phyloP scores from a whole-genome alignment of 768 basidiomycete genomes.

The Porpolomopsis calyptriformis region DNA sequence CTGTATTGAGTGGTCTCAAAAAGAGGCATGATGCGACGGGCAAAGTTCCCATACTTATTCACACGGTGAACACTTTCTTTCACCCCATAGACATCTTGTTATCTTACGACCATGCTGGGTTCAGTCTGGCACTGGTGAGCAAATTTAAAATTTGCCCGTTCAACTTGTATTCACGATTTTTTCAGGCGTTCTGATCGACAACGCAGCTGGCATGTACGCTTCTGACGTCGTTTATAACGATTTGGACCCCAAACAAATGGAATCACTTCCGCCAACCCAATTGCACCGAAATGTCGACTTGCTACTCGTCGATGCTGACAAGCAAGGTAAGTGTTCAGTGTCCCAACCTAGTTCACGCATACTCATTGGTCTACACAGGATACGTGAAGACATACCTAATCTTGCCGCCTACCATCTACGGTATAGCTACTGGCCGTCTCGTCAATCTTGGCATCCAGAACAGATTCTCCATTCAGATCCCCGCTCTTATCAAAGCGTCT shows the following conservation, averaged over 20 bases:
- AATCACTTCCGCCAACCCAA: conserved; percentile 32
- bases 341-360: background rate
- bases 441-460: conserved; percentile 45
- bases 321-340: conserved; percentile 26
- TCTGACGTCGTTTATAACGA: conserved; percentile 39
- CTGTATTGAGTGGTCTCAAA: conserved; percentile 36
- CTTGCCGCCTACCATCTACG: conserved; percentile 50
- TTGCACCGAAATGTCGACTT: conserved; percentile 44
- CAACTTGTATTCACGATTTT: background rate
- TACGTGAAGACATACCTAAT: conserved; percentile 43
- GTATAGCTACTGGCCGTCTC: conserved; percentile 36
- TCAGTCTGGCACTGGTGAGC: background rate
- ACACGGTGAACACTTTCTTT: conserved; percentile 31
- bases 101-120: too few species aligned
- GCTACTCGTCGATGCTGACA: conserved; percentile 35
- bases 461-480: conserved; percentile 17
- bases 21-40: conserved; percentile 25
- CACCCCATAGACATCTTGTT: background rate
- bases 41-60: conserved; percentile 32
- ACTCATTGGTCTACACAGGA: conserved; percentile 20
- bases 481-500: conserved; percentile 14
- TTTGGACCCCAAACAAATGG: conserved; percentile 33
- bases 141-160: background rate
- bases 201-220: conserved; percentile 31
- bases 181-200: conserved; percentile 21